Evolutionary conservation across 108 stramenopile species (phyloP).

Genomic region (Chaetoceros tenuissimus): DNA sequence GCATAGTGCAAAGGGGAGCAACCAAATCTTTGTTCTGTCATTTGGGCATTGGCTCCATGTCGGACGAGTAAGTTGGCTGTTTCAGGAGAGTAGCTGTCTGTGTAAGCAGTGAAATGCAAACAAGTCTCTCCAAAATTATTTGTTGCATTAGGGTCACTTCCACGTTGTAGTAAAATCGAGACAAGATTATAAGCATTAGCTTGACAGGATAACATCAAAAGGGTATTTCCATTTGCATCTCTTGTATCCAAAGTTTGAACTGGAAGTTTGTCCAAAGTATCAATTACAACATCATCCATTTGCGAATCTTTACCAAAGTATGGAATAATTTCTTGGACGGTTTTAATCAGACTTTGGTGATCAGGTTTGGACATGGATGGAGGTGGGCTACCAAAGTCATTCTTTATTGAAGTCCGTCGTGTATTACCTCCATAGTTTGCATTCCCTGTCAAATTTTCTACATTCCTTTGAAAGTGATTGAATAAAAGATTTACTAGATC

Average conservation of each 20-base stretch:
- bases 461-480: too few relatives aligned
- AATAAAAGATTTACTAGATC: too few relatives aligned
- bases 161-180: constrained; percentile 22
- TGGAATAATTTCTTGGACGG: background rate
- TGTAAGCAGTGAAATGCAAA: constrained; percentile 30
- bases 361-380: too few relatives aligned
- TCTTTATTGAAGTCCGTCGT: too few relatives aligned
- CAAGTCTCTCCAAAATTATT: constrained; percentile 29
- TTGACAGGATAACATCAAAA: constrained; percentile 31
- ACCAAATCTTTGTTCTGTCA: constrained; percentile 27
- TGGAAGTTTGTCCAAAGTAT: constrained; percentile 30
- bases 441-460: too few relatives aligned
- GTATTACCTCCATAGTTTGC: too few relatives aligned
- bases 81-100: constrained; percentile 30
- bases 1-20: constrained; percentile 48
- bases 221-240: constrained; percentile 27
- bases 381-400: too few relatives aligned
- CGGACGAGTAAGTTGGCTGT: constrained; percentile 24
- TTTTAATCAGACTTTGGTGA: too few relatives aligned
- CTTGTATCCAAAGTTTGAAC: constrained; percentile 21
- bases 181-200: constrained; percentile 25
- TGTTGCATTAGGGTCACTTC: constrained; percentile 29
- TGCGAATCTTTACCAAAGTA: background rate
- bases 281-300: constrained; percentile 19
- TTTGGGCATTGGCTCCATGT: constrained; percentile 30